Percentiles rank a stretch among this genome's conserved stretches.
phyloP scores from a whole-genome alignment of 2,329 filamentous ascomycete species.

The Calycina herbarum region DNA sequence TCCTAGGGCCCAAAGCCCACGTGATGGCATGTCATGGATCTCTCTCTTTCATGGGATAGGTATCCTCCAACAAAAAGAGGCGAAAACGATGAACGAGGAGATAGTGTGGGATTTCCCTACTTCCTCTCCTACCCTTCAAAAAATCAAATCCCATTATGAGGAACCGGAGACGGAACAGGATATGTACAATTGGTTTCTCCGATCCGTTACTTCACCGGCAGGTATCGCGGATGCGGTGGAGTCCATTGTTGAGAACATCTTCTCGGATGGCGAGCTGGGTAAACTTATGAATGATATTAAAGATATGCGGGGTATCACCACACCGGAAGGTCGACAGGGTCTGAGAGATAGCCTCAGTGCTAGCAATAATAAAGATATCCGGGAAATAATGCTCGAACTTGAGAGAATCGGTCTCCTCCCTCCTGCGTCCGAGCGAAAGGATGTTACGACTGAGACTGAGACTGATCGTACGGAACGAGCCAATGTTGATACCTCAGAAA shows the following conservation, averaged over 20 bases:
- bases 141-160: neutral
- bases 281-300: slow-evolving; percentile 4
- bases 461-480: neutral
- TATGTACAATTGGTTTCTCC: slow-evolving; percentile 34
- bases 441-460: neutral
- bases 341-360: neutral
- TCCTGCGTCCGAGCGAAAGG: neutral
- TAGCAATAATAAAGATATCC: neutral
- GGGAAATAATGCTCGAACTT: neutral
- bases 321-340: neutral
- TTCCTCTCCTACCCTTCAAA: neutral
- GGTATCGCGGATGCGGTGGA: slow-evolving; percentile 4
- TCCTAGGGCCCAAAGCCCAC: neutral
- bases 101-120: neutral
- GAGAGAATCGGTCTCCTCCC: neutral
- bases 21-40: slow-evolving; percentile 21
- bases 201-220: slow-evolving; percentile 12
- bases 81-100: neutral
- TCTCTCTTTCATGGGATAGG: slow-evolving; percentile 13
- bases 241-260: slow-evolving; percentile 6
- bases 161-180: slow-evolving; percentile 33
- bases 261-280: slow-evolving; percentile 8
- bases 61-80: slow-evolving; percentile 19
- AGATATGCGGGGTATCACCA: slow-evolving; percentile 5
- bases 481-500: neutral